Evolutionary conservation across 257 asterid species (phyloP).

Genomic region (Solanum paucissectum): DNA sequence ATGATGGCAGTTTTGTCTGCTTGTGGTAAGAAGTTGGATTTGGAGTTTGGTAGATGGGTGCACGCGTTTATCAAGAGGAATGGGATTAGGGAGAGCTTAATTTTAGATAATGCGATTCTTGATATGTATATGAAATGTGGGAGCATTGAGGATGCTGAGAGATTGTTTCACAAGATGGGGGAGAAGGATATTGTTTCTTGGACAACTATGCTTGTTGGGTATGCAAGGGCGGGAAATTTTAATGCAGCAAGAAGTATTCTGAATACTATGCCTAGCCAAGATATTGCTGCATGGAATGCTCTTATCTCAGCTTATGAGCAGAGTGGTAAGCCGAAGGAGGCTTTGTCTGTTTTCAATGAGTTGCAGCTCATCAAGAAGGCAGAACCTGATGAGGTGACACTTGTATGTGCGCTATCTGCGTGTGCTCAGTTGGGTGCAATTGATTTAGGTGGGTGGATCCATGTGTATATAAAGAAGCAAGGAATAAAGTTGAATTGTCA

Average conservation of each 20-base stretch:
- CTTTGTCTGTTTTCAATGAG: slow-evolving; percentile 49
- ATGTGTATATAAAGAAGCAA: slow-evolving; percentile 54
- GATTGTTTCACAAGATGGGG: slow-evolving; percentile 39
- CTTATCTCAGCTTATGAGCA: slow-evolving; percentile 74
- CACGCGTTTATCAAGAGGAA: slow-evolving; percentile 41
- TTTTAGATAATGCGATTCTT: slow-evolving; percentile 52
- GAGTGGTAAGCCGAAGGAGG: slow-evolving; percentile 56
- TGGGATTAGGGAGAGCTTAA: slow-evolving; percentile 32
- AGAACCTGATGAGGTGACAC: slow-evolving; percentile 60
- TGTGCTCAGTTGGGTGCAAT: slow-evolving; percentile 73
- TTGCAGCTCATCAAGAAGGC: slow-evolving; percentile 47
- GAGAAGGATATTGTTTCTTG: slow-evolving; percentile 55
- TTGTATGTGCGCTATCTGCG: slow-evolving; percentile 62
- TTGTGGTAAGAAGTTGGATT: slow-evolving; percentile 47
- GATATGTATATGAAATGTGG: slow-evolving; percentile 81
- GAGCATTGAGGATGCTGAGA: slow-evolving; percentile 39
- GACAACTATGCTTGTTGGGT: slow-evolving; percentile 72
- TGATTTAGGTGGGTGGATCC: slow-evolving; percentile 71
- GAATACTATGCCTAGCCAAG: slow-evolving; percentile 39
- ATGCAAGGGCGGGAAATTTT: slow-evolving; percentile 51
- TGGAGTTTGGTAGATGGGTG: slow-evolving; percentile 46
- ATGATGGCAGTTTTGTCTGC: slow-evolving; percentile 59
- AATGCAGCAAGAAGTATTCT: slow-evolving; percentile 47
- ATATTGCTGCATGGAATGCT: slow-evolving; percentile 68
- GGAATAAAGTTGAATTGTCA: slow-evolving; percentile 38